These are phyloP conservation scores for Wickerhamomyces sydowiorum DNA, from an alignment of 805 yeast species.

Conservation along the genomic window DNA sequence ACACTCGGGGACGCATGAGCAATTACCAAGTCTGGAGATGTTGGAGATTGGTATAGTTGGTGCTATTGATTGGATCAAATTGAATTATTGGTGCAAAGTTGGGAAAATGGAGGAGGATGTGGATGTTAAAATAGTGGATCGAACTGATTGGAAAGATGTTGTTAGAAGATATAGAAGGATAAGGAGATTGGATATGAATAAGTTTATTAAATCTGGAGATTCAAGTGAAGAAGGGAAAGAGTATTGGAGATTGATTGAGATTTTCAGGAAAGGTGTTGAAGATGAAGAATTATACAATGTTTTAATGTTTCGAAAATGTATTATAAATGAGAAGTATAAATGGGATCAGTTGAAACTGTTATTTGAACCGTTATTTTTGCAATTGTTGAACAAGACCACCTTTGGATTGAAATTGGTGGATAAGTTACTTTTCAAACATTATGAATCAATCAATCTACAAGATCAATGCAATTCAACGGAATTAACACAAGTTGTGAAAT, in stretches of 20 bases:
- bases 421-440: conserved; percentile 5
- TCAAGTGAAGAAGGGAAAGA: conserved; percentile 34
- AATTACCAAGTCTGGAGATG: conserved; percentile 63
- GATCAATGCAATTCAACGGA: conserved; percentile 4
- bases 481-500: conserved; percentile 4
- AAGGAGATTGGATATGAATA: conserved; percentile 38
- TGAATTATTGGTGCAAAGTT: conserved; percentile 60
- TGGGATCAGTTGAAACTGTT: conserved; percentile 21
- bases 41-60: conserved; percentile 51
- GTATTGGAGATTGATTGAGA: conserved; percentile 35
- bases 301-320: conserved; percentile 26
- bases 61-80: conserved; percentile 73
- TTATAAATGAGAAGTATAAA: conserved; percentile 25
- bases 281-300: conserved; percentile 21
- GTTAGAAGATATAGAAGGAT: conserved; percentile 45
- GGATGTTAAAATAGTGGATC: conserved; percentile 12
- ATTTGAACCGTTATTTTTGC: conserved; percentile 23
- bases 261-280: conserved; percentile 12
- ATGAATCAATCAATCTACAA: conserved; percentile 5
- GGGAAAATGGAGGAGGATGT: conserved; percentile 7
- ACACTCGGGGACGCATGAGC: conserved; percentile 89
- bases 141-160: conserved; percentile 24
- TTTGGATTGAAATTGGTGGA: conserved; percentile 18
- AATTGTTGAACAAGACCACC: conserved; percentile 9
- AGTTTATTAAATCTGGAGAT: conserved; percentile 36